A percentile compares a stretch with the other conserved stretches of the same genome.
phyloP scores from a whole-genome alignment of 371 early-diverging fungal genomes.

The Spraguea lophii region DNA sequence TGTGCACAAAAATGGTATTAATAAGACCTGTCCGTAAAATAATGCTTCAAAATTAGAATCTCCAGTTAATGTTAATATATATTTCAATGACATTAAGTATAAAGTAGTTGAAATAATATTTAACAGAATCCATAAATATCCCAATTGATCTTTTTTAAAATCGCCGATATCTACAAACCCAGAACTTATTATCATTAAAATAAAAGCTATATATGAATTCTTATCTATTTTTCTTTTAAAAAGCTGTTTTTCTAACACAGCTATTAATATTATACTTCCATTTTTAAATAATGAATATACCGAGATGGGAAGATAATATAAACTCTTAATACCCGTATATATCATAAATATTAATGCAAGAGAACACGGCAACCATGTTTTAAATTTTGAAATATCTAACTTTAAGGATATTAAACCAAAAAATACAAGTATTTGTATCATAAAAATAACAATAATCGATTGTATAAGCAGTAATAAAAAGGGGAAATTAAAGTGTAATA shows the following conservation, averaged over 20 bases:
- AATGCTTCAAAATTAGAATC: conserved; percentile 82
- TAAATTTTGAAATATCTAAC: too few relatives aligned
- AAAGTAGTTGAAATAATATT: conserved; percentile 74
- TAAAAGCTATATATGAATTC: conserved; percentile 55
- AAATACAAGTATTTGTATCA: not conserved
- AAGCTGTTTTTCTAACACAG: conserved; percentile 66
- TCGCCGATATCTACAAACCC: conserved; percentile 64
- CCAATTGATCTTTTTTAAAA: conserved; percentile 46
- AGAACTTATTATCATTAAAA: conserved; percentile 74
- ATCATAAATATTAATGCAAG: conserved; percentile 72
- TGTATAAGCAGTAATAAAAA: too few relatives aligned
- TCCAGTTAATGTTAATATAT: conserved; percentile 54
- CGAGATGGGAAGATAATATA: conserved; percentile 61
- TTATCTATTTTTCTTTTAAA: conserved; percentile 57
- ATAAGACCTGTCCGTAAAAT: conserved; percentile 73
- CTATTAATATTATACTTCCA: conserved; percentile 77
- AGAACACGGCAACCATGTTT: conserved; percentile 68
- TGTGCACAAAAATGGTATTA: conserved; percentile 58
- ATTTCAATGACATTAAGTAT: conserved; percentile 68
- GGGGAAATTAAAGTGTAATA: too few relatives aligned
- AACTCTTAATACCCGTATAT: conserved; percentile 73
- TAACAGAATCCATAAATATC: conserved; percentile 68
- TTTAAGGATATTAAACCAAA: too few relatives aligned
- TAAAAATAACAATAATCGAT: too few relatives aligned
- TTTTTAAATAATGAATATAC: conserved; percentile 94